Evolutionary conservation across 2,329 filamentous ascomycete species (phyloP).

Genomic region (Claviceps paspali): DNA sequence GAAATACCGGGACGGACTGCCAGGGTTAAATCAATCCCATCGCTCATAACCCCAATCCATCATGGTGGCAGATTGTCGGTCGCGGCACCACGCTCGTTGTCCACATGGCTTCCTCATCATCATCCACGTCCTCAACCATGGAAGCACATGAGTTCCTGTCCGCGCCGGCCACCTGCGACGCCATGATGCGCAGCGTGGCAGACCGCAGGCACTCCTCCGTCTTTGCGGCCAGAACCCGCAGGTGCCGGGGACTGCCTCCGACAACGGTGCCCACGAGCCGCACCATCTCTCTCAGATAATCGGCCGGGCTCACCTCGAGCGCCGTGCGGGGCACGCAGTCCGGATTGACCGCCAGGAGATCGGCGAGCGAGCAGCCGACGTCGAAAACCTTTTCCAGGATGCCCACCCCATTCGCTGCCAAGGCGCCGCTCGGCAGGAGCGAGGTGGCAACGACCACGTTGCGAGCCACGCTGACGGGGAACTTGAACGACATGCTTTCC

Average conservation of each 20-base stretch:
- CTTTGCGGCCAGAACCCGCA: constrained; percentile 1
- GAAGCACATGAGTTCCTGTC: neutral
- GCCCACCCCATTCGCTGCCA: constrained; percentile 18
- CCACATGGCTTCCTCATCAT: too few species aligned
- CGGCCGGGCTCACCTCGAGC: constrained; percentile 1
- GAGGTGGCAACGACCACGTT: constrained; percentile 12
- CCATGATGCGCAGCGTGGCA: neutral
- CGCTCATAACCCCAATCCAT: too few species aligned
- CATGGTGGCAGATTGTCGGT: too few species aligned
- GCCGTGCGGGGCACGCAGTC: constrained; percentile 1
- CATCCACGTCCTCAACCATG: neutral
- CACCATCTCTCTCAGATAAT: constrained; percentile 2
- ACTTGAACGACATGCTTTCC: constrained; percentile 13
- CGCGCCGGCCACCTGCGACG: neutral
- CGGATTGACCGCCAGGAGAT: constrained; percentile 6
- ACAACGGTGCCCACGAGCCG: neutral
- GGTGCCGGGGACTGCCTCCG: constrained; percentile 1
- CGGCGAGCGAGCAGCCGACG: constrained; percentile 17
- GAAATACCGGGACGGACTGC: too few species aligned
- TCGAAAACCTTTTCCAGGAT: constrained; percentile 21
- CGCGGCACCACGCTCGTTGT: too few species aligned
- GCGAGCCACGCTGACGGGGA: constrained; percentile 13
- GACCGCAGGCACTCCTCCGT: constrained; percentile 2
- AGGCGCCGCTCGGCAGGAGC: constrained; percentile 11
- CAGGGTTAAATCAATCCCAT: too few species aligned